Evolutionary conservation across 805 yeast species (phyloP).

Genomic region (Candida sanyiensis): DNA sequence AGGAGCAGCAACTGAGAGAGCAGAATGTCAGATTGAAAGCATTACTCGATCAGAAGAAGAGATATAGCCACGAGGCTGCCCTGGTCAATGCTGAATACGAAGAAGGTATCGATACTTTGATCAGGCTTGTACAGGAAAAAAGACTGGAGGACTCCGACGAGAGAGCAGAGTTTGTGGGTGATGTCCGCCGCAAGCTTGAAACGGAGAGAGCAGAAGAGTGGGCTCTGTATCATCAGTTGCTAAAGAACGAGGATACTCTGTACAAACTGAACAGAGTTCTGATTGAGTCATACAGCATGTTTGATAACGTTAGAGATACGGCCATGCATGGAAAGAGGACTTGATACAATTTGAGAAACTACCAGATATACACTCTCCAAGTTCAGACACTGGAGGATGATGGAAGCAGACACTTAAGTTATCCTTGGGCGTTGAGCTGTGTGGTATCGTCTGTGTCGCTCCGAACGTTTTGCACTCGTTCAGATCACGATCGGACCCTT

Average conservation of each 20-base stretch:
- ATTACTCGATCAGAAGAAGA: conserved; percentile 9
- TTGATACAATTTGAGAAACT: too few species aligned
- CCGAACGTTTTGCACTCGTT: too few species aligned
- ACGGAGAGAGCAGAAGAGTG: conserved; percentile 12
- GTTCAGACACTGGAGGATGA: too few species aligned
- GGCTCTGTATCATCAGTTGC: conserved; percentile 9
- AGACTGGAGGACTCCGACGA: conserved; percentile 7
- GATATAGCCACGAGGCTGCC: conserved; percentile 9
- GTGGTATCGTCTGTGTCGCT: too few species aligned
- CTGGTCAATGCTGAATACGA: conserved; percentile 16
- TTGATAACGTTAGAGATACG: conserved; percentile 9
- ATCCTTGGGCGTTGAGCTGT: too few species aligned
- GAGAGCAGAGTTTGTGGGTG: conserved; percentile 5
- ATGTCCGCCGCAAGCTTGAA: conserved; percentile 5
- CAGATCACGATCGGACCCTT: too few species aligned
- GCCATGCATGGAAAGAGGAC: too few species aligned
- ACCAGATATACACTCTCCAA: too few species aligned
- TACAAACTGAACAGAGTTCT: conserved; percentile 10
- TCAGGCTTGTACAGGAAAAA: conserved; percentile 7
- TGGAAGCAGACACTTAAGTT: too few species aligned
- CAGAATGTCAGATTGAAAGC: conserved; percentile 17
- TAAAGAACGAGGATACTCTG: conserved; percentile 12
- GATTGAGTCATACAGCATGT: conserved; percentile 7
- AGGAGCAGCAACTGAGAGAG: conserved; percentile 8
- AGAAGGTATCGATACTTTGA: conserved; percentile 6